phyloP scores from a whole-genome alignment of 805 yeast genomes.

The Brettanomyces nanus region DNA sequence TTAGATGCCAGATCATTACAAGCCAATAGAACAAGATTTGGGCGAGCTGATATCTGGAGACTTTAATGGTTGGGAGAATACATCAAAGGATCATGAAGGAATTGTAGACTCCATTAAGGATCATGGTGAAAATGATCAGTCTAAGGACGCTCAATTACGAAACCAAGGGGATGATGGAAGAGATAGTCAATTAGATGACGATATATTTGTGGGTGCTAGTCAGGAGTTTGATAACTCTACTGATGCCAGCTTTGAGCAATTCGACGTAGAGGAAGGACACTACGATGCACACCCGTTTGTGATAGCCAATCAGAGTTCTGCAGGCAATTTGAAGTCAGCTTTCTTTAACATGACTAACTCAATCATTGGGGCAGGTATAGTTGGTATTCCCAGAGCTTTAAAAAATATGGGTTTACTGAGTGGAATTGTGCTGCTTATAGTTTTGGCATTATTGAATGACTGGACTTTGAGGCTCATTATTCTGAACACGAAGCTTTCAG shows the following conservation, averaged over 20 bases:
- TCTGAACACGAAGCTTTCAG: conserved; percentile 69
- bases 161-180: no score
- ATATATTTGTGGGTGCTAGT: neutral
- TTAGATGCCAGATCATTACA: no score
- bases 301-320: neutral
- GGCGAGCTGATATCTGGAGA: no score
- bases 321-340: conserved; percentile 59
- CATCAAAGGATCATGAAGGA: no score
- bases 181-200: no score
- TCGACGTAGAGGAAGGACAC: neutral
- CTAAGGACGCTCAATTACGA: no score
- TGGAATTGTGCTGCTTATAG: conserved; percentile 52
- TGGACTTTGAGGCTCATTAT: conserved; percentile 82
- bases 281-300: neutral
- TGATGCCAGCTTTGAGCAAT: neutral
- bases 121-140: no score
- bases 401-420: conserved; percentile 72
- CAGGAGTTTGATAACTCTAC: neutral
- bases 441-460: conserved; percentile 67
- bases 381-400: conserved; percentile 89
- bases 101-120: no score
- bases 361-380: conserved; percentile 91
- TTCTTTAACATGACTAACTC: conserved; percentile 97
- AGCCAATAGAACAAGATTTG: no score
- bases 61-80: no score